phyloP scores from a whole-genome alignment of 179 eudicot species.

The Beta macrorhiza region DNA sequence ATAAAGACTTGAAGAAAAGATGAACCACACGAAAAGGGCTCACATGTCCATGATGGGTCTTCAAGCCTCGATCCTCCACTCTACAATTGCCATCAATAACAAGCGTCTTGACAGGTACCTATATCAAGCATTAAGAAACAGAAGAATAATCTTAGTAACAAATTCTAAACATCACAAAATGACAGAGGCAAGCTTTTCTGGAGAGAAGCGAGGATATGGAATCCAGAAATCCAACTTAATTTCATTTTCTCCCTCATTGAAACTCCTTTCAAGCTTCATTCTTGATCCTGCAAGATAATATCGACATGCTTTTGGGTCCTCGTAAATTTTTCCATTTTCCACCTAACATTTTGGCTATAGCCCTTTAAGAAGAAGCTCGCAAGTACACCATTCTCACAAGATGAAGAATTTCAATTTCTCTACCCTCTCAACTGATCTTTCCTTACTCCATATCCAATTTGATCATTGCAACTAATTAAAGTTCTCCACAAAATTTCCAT shows the following conservation, averaged over 20 bases:
- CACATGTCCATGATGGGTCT: slow-evolving; percentile 99
- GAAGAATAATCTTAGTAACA: not conserved
- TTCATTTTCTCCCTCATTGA: not conserved
- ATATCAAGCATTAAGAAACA: slow-evolving; percentile 11
- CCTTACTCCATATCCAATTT: not conserved
- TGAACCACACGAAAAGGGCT: slow-evolving; percentile 22
- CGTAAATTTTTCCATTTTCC: no score
- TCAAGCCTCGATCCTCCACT: slow-evolving; percentile 98
- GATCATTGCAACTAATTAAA: not conserved
- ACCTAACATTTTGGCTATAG: not conserved
- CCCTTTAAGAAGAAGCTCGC: not conserved
- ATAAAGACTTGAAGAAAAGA: not conserved
- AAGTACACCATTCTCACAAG: not conserved
- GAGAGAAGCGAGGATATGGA: no score
- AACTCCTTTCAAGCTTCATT: not conserved
- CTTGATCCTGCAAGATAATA: not conserved
- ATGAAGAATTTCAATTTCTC: not conserved
- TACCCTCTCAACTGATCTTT: not conserved
- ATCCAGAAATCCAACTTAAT: not conserved
- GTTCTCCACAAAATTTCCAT: not conserved
- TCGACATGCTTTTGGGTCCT: not conserved
- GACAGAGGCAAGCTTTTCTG: not conserved
- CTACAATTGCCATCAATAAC: slow-evolving; percentile 98
- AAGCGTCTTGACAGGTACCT: slow-evolving; percentile 97
- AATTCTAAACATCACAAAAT: not conserved